Percentiles rank a stretch among this genome's conserved stretches.
phyloP scores from a whole-genome alignment of 2,329 filamentous ascomycete species.

The Fusarium aywerte region DNA sequence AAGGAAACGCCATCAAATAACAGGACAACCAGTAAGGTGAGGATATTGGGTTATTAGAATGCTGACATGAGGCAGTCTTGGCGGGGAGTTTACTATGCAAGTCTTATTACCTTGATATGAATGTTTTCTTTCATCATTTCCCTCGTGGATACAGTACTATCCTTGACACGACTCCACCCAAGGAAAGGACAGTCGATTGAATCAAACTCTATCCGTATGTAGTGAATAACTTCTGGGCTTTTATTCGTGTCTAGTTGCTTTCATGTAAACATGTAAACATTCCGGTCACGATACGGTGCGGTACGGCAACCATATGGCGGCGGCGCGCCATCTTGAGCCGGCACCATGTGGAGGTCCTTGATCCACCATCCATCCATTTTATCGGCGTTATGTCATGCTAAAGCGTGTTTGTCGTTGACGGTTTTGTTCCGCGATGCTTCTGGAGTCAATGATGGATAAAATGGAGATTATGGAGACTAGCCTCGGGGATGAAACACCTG shows the following conservation, averaged over 20 bases:
- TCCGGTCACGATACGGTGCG: not conserved
- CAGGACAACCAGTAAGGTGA: not conserved
- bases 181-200: not conserved
- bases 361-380: not conserved
- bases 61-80: not conserved
- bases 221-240: not conserved
- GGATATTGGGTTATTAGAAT: not conserved
- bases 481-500: constrained; percentile 40
- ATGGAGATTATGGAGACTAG: constrained; percentile 40
- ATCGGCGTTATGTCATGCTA: constrained; percentile 10
- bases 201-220: not conserved
- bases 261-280: constrained; percentile 18
- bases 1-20: not conserved
- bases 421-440: constrained; percentile 42
- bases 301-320: constrained; percentile 7
- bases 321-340: constrained; percentile 42
- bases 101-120: not conserved
- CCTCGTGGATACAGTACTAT: constrained; percentile 6
- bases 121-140: constrained; percentile 21
- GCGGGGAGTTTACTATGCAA: constrained; percentile 5
- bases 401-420: constrained; percentile 12
- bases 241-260: not conserved
- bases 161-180: constrained; percentile 16
- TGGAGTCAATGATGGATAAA: constrained; percentile 19
- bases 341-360: constrained; percentile 40